A percentile compares a stretch with the other conserved stretches of the same genome.
Evolutionary conservation across 169 alveolate genomes (phyloP).

Genomic region (Plasmodium malariae): DNA sequence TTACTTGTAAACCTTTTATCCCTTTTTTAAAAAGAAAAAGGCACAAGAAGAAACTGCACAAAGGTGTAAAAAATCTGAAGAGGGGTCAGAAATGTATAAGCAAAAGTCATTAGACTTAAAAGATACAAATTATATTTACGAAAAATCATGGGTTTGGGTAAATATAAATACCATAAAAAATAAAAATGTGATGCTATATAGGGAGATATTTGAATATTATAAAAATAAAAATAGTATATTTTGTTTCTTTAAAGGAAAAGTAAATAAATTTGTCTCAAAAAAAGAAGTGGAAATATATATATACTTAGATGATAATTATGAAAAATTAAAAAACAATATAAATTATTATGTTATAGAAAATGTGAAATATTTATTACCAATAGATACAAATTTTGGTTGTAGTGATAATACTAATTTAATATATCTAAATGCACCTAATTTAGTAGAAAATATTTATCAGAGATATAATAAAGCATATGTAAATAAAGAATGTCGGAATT

Average conservation of each 20-base stretch:
- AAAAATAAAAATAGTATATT: constrained; percentile 37
- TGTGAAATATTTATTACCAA: constrained; percentile 76
- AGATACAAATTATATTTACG: constrained; percentile 70
- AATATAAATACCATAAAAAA: constrained; percentile 68
- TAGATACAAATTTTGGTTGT: constrained; percentile 78
- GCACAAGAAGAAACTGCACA: background rate
- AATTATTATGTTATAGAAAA: constrained; percentile 69
- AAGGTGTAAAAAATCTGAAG: background rate
- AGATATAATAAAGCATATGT: constrained; percentile 74
- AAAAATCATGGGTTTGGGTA: constrained; percentile 77
- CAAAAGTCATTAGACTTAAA: constrained; percentile 61
- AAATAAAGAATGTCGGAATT: constrained; percentile 74
- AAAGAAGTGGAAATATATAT: constrained; percentile 69
- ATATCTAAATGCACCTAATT: constrained; percentile 82
- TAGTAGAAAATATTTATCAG: constrained; percentile 77
- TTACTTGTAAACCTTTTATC: no score
- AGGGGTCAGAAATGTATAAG: constrained; percentile 36
- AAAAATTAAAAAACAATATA: constrained; percentile 21
- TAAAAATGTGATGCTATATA: constrained; percentile 49
- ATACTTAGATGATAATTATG: constrained; percentile 50
- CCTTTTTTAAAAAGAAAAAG: no score
- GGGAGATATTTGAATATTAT: constrained; percentile 60
- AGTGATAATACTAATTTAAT: constrained; percentile 81
- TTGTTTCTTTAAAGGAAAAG: constrained; percentile 75
- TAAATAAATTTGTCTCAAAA: constrained; percentile 57